Evolutionary conservation across 2,329 filamentous ascomycete genomes (phyloP), one percentile per base, ranked within the genome.

Genomic region (Trichophyton benhamiae): DNA sequence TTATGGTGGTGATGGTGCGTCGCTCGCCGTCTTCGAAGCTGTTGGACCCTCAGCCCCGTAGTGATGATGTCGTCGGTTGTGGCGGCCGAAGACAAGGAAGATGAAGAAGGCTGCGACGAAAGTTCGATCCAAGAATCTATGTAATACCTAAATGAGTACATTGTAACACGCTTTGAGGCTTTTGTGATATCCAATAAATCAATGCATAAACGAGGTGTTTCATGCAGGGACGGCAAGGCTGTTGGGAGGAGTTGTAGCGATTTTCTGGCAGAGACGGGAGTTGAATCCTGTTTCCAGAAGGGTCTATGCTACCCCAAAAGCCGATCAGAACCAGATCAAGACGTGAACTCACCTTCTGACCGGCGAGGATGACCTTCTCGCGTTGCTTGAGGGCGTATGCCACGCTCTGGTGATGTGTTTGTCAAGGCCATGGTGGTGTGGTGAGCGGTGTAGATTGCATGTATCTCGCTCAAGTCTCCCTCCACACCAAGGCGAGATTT

Each of bases 41-140:
- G 80, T 65, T 88, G 86, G 59, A 96, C 86, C 60, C 85, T 84
- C 48, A 96, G 81, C 27, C 91, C 91, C 3, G 89, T 94, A 1
- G 90, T 95, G 66, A 96, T 87, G 66, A 96, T 92, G 70, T 96
- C 91, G 66, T 96, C 91, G 65, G 82, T 74, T 60, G 74, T 74
- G 70, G 87, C 85, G 60, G 85, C 75, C 20, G 83, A 96, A 20
- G 91, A 96, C 11, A 96, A 79, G 13, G 91, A 96, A 1, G 92
- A 96, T 1, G 92, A 95, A 0, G 92, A 96, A 6, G 92, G 91
- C 68, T 94, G 89, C 3, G 92, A 96, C 55, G 88, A 84, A 63
- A 99, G 85, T 73, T 99, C 92, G 68, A 97, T 85, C 94, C 94
- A 99, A 7, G 94, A 96, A 77, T 97, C 94, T 91, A 78, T 66